Evolutionary conservation across 306 rosid genomes (phyloP).

Genomic region (Potentilla sterilis): DNA sequence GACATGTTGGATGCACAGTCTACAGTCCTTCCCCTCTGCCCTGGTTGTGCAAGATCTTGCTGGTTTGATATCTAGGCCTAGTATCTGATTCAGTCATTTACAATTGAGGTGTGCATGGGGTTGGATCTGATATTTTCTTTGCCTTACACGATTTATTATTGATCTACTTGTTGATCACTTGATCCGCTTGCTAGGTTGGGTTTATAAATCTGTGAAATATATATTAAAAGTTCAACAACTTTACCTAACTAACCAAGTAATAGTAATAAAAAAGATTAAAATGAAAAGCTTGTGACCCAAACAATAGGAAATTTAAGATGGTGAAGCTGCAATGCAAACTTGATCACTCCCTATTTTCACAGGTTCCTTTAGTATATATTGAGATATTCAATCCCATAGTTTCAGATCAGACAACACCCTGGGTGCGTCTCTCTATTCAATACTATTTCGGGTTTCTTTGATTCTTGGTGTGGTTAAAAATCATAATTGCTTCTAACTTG

Average conservation of each 20-base stretch:
- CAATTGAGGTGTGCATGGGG: too few species aligned
- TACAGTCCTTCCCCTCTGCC: too few species aligned
- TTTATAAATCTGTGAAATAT: not conserved
- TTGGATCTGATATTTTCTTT: too few species aligned
- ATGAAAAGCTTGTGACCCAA: constrained; percentile 19
- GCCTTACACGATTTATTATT: too few species aligned
- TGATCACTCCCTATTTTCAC: not conserved
- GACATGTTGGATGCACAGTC: too few species aligned
- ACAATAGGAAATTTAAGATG: not conserved
- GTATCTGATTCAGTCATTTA: too few species aligned
- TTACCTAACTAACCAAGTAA: not conserved
- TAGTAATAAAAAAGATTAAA: not conserved
- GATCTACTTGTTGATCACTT: not conserved
- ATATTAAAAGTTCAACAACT: not conserved
- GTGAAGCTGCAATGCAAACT: not conserved
- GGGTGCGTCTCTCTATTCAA: not conserved
- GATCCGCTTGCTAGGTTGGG: not conserved
- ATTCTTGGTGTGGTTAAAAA: not conserved
- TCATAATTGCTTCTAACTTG: not conserved
- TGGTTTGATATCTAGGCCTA: too few species aligned
- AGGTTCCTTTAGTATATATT: not conserved
- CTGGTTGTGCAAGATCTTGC: too few species aligned
- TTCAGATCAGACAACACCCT: not conserved
- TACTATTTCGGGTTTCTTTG: not conserved
- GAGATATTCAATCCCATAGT: not conserved